phyloP scores from a whole-genome alignment of 441 rosid genomes.

The Rhodomyrtus psidioides region DNA sequence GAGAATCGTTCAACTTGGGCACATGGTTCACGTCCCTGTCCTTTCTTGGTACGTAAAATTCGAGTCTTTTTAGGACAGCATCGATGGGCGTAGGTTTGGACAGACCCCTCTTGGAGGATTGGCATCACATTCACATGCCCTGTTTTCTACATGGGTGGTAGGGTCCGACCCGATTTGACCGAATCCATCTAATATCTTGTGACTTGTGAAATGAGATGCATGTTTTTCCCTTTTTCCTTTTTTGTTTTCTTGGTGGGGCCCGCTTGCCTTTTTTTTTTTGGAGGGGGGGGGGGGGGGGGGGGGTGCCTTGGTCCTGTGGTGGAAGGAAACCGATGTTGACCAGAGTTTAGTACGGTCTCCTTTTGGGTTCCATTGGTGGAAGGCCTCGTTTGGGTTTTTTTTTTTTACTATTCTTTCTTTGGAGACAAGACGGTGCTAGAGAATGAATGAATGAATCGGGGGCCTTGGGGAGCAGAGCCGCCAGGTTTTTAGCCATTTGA shows the following conservation, averaged over 20 bases:
- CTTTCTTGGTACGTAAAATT: background rate
- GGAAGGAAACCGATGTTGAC: background rate
- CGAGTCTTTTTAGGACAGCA: background rate
- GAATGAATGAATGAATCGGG: background rate
- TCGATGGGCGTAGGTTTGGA: background rate
- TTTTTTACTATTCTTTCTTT: background rate
- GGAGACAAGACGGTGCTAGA: background rate
- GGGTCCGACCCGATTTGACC: background rate
- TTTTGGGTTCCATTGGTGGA: background rate
- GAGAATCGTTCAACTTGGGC: background rate
- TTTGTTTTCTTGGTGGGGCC: background rate
- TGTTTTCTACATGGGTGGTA: background rate
- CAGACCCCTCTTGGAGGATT: background rate
- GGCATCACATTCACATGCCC: background rate
- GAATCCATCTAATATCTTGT: background rate
- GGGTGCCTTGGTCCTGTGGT: background rate
- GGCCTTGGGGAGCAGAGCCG: background rate
- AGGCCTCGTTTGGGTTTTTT: background rate
- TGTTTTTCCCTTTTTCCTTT: background rate
- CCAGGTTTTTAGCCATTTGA: background rate
- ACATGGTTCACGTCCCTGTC: background rate
- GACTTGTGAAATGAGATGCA: background rate
- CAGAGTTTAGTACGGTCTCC: background rate
- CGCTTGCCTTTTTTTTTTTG: background rate
- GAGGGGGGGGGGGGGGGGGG: no score